Percentiles rank a stretch among this genome's conserved stretches.
Evolutionary conservation across 768 basidiomycete genomes (phyloP).

Genomic region (Naganishia kalamii): DNA sequence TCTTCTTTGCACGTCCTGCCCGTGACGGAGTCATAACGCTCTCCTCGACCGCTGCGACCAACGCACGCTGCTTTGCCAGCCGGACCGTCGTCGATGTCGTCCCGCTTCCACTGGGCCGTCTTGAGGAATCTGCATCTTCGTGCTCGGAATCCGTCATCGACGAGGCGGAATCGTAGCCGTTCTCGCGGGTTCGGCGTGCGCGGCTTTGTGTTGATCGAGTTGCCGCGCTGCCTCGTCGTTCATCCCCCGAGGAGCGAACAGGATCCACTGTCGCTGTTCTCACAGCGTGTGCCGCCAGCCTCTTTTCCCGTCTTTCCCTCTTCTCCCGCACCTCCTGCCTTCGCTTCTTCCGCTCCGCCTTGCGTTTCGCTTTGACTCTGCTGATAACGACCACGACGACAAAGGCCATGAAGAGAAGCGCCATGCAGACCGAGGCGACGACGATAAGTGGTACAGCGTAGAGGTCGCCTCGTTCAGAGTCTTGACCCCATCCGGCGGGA

Average conservation of each 20-base stretch:
- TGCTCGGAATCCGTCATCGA: constrained; percentile 9
- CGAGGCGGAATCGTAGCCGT: not conserved
- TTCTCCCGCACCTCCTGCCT: constrained; percentile 17
- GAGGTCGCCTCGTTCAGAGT: constrained; percentile 36
- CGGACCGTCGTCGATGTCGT: constrained; percentile 5
- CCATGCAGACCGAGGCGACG: constrained; percentile 37
- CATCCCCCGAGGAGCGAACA: not conserved
- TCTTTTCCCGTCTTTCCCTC: constrained; percentile 3
- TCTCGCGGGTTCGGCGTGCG: not conserved
- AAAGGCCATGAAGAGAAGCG: constrained; percentile 32
- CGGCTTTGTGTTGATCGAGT: not conserved
- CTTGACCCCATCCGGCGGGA: constrained; percentile 41
- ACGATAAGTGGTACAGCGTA: constrained; percentile 44
- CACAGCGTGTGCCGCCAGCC: not conserved
- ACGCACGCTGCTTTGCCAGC: not conserved
- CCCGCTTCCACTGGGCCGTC: not conserved
- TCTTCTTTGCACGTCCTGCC: constrained; percentile 6
- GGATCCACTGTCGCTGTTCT: not conserved
- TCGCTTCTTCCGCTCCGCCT: constrained; percentile 29
- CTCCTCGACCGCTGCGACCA: not conserved
- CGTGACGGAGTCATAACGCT: not conserved
- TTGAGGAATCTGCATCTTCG: not conserved
- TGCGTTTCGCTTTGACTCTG: constrained; percentile 36
- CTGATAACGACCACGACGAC: constrained; percentile 37
- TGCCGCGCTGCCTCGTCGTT: not conserved